phyloP scores from a whole-genome alignment of 2,329 filamentous ascomycete genomes.

The Penicillium sp. region DNA sequence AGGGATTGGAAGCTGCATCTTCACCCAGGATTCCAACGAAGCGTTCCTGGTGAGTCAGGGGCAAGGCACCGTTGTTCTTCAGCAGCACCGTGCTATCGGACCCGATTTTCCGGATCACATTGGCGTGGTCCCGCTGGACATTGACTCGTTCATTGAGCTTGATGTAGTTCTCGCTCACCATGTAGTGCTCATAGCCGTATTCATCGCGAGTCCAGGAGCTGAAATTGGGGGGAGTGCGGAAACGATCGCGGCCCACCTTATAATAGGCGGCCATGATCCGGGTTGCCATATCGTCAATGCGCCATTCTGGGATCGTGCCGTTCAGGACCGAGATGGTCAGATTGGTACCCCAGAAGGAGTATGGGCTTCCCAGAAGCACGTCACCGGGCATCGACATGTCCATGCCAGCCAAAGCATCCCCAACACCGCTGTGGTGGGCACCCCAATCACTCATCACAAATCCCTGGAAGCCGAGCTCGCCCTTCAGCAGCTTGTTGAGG shows the following conservation, averaged over 20 bases:
- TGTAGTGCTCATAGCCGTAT: conserved; percentile 65
- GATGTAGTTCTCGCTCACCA: conserved; percentile 57
- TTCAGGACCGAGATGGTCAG: conserved; percentile 84
- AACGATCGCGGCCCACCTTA: conserved; percentile 57
- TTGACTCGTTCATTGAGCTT: conserved; percentile 79
- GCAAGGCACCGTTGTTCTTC: conserved; percentile 76
- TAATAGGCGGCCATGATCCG: conserved; percentile 69
- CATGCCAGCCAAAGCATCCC: conserved; percentile 64
- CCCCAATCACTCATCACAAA: conserved; percentile 71
- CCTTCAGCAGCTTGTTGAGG: conserved; percentile 63
- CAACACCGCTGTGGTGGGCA: conserved; percentile 70
- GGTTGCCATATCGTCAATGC: conserved; percentile 87
- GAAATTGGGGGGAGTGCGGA: conserved; percentile 68
- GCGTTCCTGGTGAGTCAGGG: conserved; percentile 70
- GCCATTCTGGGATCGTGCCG: conserved; percentile 81
- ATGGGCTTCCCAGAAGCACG: conserved; percentile 68
- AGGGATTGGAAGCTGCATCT: conserved; percentile 72
- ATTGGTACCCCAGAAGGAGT: conserved; percentile 80
- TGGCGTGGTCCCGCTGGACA: conserved; percentile 71
- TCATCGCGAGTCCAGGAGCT: conserved; percentile 81
- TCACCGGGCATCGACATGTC: conserved; percentile 88
- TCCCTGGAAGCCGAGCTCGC: conserved; percentile 73
- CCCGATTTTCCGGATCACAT: conserved; percentile 70
- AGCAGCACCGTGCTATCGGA: conserved; percentile 81
- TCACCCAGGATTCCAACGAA: conserved; percentile 76